Percentiles rank a stretch among this genome's conserved stretches.
Conservation (phyloP, 768 basidiomycete species). For the Pleurotus eryngii region DNA sequence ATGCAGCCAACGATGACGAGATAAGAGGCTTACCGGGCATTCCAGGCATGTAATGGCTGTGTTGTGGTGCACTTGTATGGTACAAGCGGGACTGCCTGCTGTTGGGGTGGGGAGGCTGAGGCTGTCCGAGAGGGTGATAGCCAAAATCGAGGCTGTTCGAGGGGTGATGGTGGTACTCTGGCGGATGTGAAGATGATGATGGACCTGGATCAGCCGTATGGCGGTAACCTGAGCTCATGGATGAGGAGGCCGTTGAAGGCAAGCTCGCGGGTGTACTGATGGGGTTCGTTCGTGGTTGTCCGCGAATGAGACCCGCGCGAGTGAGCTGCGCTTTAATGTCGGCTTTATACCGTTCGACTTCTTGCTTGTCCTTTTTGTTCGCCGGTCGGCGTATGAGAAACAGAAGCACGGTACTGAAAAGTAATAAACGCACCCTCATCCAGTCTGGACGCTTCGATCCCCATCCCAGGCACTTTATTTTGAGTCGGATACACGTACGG, state of each 20-base stretch:
- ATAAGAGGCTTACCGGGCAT: conserved; percentile 38
- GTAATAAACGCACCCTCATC: conserved; percentile 63
- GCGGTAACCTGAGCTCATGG: conserved; percentile 1
- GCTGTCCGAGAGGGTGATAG: conserved; percentile 18
- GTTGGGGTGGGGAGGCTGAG: conserved; percentile 20
- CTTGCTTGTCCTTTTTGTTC: conserved; percentile 66
- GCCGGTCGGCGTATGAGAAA: conserved; percentile 2
- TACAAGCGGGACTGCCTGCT: conserved; percentile 9
- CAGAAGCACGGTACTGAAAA: conserved; percentile 13
- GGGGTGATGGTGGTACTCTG: background rate
- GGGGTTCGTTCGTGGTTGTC: conserved; percentile 54
- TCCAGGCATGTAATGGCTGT: conserved; percentile 31
- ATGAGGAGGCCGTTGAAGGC: conserved; percentile 22
- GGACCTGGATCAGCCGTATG: conserved; percentile 8
- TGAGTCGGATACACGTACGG: conserved; percentile 75
- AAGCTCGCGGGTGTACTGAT: conserved; percentile 42
- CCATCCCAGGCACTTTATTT: conserved; percentile 84
- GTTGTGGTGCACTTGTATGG: background rate
- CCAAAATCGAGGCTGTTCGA: conserved; percentile 12
- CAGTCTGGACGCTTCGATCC: conserved; percentile 83
- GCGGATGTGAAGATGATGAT: conserved; percentile 18
- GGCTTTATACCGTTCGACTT: conserved; percentile 79
- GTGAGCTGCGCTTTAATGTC: conserved; percentile 80
- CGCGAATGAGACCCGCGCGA: conserved; percentile 75
- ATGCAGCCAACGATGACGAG: conserved; percentile 4